Percentiles rank a stretch among this genome's conserved stretches.
Conservation (phyloP, 768 basidiomycete genomes). For the Gyrodon lividus region DNA sequence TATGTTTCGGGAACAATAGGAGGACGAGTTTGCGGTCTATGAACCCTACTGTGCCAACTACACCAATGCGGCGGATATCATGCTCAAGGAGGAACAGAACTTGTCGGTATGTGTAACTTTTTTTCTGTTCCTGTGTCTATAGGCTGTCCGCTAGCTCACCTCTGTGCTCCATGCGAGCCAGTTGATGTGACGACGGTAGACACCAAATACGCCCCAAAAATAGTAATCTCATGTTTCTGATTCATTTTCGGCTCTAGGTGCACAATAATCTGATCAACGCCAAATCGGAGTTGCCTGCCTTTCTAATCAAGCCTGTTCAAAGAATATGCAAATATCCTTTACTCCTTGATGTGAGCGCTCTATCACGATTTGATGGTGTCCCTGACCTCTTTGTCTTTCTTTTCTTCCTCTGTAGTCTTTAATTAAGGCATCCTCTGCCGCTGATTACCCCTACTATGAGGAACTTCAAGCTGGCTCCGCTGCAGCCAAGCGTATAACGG, state of each 20-base stretch:
- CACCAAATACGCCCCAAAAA: conserved; percentile 14
- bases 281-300: conserved; percentile 90
- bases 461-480: conserved; percentile 83
- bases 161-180: conserved; percentile 14
- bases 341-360: conserved; percentile 73
- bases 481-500: conserved; percentile 89
- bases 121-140: conserved; percentile 8
- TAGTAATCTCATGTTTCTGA: conserved; percentile 18
- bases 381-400: conserved; percentile 8
- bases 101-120: conserved; percentile 61
- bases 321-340: conserved; percentile 98
- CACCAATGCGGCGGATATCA: conserved; percentile 80
- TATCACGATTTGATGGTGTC: conserved; percentile 12
- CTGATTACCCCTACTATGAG: conserved; percentile 67
- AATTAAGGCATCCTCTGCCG: conserved; percentile 64
- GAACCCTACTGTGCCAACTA: conserved; percentile 98
- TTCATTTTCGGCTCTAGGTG: conserved; percentile 43
- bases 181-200: conserved; percentile 27
- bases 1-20: conserved; percentile 59
- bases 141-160: not conserved
- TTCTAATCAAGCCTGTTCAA: conserved; percentile 98
- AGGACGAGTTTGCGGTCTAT: conserved; percentile 93
- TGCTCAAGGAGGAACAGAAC: conserved; percentile 83
- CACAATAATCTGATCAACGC: conserved; percentile 85
- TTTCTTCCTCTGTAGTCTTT: conserved; percentile 50